Evolutionary conservation across 176 grass and related monocot species (phyloP), one percentile per base, ranked within the genome.

Genomic region (Microstegium vimineum): DNA sequence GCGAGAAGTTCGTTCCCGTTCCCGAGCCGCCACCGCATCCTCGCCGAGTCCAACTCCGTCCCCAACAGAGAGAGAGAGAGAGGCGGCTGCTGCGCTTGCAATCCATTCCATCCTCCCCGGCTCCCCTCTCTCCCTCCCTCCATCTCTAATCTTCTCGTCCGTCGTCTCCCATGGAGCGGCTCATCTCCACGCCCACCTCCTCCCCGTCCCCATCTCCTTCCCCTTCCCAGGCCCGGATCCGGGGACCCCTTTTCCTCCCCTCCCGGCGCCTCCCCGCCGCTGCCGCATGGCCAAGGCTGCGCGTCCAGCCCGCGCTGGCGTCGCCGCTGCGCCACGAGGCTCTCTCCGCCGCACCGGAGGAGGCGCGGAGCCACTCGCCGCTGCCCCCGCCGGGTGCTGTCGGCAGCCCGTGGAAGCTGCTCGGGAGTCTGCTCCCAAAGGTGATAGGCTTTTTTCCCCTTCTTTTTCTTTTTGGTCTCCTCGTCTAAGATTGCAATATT

Each of bases 121-220:
- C 8, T 38, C 37, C n/a, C n/a, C n/a, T n/a, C 79, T 38, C 47
- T 17, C 26, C 25, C 57, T 69, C 57, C 46, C 20, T 20, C 47
- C 47, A 3, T 56, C 22, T 22, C 33, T 20, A 13, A 32, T 69
- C 43, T 42, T 36, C 62, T 40, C 15, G 14, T 56, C 4, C 72
- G 35, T 13, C 78, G 70, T 26, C 68, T 46, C 33, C 62, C 65
- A 90, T 93, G 91, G 87, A 93, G 72, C 87, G 84, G 81, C 84
- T 93, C 66, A 87, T 93, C 83, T 89, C 90, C 77, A 67, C 56
- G 78, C 41, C 88, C 6, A 12, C 60, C 56, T 16, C 83, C 71
- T 69, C 77, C 6, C 22, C 88, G 0, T 34, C 23, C 85, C 46
- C 20, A 8, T 5, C 40, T 36, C 71, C 41, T 1, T 5, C 40